Evolutionary conservation across 352 stramenopile species (phyloP).

Genomic region (Pythium chondricola): DNA sequence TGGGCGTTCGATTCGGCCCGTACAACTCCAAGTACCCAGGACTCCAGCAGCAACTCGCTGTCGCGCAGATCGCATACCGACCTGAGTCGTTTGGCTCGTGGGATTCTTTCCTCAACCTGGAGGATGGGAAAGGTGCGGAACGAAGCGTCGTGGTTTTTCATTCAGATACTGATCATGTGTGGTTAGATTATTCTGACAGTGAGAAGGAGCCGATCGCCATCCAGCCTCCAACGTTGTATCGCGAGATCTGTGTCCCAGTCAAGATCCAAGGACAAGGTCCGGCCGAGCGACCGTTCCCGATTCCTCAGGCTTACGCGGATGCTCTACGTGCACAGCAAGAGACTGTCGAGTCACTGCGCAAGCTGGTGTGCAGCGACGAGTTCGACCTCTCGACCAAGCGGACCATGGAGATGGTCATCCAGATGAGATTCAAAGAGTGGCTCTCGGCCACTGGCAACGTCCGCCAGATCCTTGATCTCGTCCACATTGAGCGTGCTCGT

Average conservation of each 20-base stretch:
- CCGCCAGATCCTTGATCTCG: constrained; percentile 85
- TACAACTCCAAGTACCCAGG: constrained; percentile 95
- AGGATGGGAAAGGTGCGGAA: constrained; percentile 49
- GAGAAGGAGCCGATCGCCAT: constrained; percentile 55
- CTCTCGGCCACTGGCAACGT: constrained; percentile 80
- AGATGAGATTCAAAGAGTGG: constrained; percentile 86
- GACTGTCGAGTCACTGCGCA: constrained; percentile 64
- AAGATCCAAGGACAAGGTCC: constrained; percentile 37
- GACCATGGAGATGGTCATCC: constrained; percentile 77
- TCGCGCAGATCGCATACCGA: constrained; percentile 37
- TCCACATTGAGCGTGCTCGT: constrained; percentile 64
- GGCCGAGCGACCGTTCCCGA: constrained; percentile 65
- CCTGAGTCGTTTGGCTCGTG: constrained; percentile 47
- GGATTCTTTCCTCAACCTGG: constrained; percentile 64
- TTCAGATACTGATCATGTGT: neutral
- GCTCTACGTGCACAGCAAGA: constrained; percentile 64
- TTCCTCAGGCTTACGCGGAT: constrained; percentile 64
- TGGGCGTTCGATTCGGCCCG: constrained; percentile 90
- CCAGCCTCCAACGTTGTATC: constrained; percentile 50
- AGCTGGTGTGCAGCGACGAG: constrained; percentile 72
- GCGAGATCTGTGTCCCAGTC: constrained; percentile 61
- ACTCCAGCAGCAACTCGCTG: constrained; percentile 70
- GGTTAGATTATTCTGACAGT: constrained; percentile 17
- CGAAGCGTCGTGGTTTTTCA: neutral
- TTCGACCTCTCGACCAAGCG: constrained; percentile 76